Percentiles rank a stretch among this genome's conserved stretches.
Conservation (phyloP, 2,329 filamentous ascomycete genomes). For the Lachnellula arida region DNA sequence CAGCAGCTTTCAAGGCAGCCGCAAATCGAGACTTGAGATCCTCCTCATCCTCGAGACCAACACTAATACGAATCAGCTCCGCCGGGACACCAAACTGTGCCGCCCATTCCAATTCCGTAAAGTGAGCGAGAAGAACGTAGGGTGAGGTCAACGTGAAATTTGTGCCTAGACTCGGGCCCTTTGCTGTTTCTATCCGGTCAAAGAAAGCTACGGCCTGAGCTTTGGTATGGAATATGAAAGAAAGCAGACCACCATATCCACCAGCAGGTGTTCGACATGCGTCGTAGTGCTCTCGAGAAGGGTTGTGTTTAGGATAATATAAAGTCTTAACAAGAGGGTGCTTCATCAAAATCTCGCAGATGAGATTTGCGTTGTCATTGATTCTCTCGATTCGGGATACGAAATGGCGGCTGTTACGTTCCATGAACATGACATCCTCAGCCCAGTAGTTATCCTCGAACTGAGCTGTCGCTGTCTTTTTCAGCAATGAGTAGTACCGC, state of each 20-base stretch:
- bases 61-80: conserved; percentile 78
- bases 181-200: conserved; percentile 79
- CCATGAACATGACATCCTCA: conserved; percentile 91
- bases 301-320: conserved; percentile 80
- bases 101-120: conserved; percentile 87
- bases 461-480: conserved; percentile 55
- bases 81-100: conserved; percentile 74
- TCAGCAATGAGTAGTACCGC: conserved; percentile 67
- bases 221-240: conserved; percentile 69
- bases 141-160: conserved; percentile 94
- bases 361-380: conserved; percentile 78
- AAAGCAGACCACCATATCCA: conserved; percentile 87
- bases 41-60: conserved; percentile 76
- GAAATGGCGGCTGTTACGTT: conserved; percentile 94
- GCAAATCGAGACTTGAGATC: conserved; percentile 61
- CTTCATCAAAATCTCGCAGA: conserved; percentile 65
- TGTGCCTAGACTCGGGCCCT: conserved; percentile 90
- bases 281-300: conserved; percentile 71
- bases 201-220: conserved; percentile 76
- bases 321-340: conserved; percentile 66
- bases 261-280: conserved; percentile 66
- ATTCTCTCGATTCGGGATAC: conserved; percentile 75
- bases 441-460: conserved; percentile 93
- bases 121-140: conserved; percentile 89
- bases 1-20: conserved; percentile 61